Percentiles rank a stretch among this genome's conserved stretches.
These are phyloP conservation scores for Sapria himalayana DNA, from an alignment of 345 rosid species.

Conservation along the genomic window DNA sequence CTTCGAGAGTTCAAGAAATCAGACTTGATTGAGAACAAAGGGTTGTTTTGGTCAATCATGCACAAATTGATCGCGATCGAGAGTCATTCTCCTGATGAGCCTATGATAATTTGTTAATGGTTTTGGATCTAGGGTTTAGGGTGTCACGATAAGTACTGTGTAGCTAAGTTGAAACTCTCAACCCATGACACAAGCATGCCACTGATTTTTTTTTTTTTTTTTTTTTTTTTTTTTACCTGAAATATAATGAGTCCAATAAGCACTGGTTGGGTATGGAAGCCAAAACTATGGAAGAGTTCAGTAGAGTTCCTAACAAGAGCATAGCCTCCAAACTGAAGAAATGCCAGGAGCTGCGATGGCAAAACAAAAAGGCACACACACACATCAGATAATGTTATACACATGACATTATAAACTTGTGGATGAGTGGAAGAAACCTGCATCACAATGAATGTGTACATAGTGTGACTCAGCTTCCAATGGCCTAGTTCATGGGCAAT, in stretches of 20 bases:
- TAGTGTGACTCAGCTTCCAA: constrained; percentile 94
- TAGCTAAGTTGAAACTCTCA: too few relatives aligned
- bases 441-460: constrained; percentile 73
- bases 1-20: too few relatives aligned
- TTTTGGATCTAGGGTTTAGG: too few relatives aligned
- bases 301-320: constrained; percentile 91
- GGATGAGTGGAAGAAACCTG: constrained; percentile 40
- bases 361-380: not conserved
- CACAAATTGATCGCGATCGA: too few relatives aligned
- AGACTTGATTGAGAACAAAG: too few relatives aligned
- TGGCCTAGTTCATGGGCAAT: constrained; percentile 98
- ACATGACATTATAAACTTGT: not conserved
- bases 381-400: not conserved
- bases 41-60: too few relatives aligned
- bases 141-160: too few relatives aligned
- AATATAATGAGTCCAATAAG: constrained; percentile 87
- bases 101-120: too few relatives aligned
- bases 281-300: constrained; percentile 89
- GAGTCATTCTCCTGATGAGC: too few relatives aligned
- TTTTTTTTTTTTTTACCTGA: constrained; percentile 36
- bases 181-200: constrained; percentile 3
- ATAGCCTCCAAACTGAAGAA: constrained; percentile 90
- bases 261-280: constrained; percentile 83
- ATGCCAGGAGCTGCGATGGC: constrained; percentile 50
- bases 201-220: constrained; percentile 2